Evolutionary conservation across 148 eudicot species (phyloP).

Genomic region (Rhododendron williamsianum): DNA sequence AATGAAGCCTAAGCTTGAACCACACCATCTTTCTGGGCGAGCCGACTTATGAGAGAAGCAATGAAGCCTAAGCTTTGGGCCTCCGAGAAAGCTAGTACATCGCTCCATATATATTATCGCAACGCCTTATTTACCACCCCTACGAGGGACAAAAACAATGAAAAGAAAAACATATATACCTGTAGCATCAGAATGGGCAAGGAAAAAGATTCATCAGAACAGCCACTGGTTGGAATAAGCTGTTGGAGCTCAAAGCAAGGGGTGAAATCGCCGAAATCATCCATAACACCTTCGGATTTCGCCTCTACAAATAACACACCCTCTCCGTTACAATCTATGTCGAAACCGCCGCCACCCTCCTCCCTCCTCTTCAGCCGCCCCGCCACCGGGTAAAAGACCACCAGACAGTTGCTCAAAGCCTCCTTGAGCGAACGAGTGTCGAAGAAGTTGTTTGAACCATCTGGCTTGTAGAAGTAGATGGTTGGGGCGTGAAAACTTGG

Average conservation of each 20-base stretch:
- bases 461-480: conserved; percentile 10
- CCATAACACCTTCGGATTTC: background rate
- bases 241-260: conserved; percentile 6
- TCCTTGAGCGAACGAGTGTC: background rate
- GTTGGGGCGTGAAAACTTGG: conserved; percentile 5
- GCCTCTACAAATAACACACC: conserved; percentile 19
- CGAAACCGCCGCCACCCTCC: conserved; percentile 3
- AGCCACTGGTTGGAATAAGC: conserved; percentile 9
- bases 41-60: no score
- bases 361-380: conserved; percentile 3
- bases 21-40: no score
- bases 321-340: conserved; percentile 13
- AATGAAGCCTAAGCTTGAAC: no score
- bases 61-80: no score
- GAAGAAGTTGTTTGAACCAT: conserved; percentile 8
- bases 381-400: conserved; percentile 15
- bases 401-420: conserved; percentile 7
- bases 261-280: conserved; percentile 11
- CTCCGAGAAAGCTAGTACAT: no score
- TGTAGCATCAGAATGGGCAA: conserved; percentile 5
- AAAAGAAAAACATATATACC: conserved; percentile 1
- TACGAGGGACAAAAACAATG: no score
- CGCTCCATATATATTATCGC: no score
- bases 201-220: background rate
- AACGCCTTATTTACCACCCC: no score